phyloP scores from a whole-genome alignment of 2,329 filamentous ascomycete species.

The Penicillium sp. region DNA sequence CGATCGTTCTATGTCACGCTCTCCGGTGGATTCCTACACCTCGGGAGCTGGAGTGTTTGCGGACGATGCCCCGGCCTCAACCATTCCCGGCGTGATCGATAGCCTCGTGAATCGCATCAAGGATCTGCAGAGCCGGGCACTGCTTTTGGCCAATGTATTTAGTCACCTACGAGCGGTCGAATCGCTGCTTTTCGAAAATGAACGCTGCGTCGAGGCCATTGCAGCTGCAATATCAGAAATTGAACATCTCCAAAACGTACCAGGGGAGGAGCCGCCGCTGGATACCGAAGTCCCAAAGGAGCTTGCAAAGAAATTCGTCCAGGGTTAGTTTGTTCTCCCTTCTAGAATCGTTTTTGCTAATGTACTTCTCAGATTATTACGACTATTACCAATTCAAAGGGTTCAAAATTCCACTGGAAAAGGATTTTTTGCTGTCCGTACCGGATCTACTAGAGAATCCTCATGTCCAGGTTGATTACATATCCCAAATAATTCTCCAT shows the following conservation, averaged over 20 bases:
- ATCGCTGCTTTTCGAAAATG: neutral
- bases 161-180: neutral
- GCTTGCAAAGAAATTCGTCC: neutral
- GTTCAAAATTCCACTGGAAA: neutral
- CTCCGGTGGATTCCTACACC: neutral
- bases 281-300: neutral
- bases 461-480: neutral
- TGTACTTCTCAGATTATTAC: neutral
- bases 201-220: neutral
- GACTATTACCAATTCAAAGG: neutral
- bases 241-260: neutral
- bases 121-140: neutral
- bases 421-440: neutral
- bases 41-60: neutral
- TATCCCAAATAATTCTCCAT: neutral
- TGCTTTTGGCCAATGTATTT: neutral
- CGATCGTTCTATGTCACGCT: neutral
- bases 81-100: neutral
- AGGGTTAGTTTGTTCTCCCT: neutral
- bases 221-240: neutral
- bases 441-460: neutral
- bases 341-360: neutral
- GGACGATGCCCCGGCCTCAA: neutral
- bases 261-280: neutral
- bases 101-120: neutral